Percentiles rank a stretch among this genome's conserved stretches.
phyloP scores from a whole-genome alignment of 2,329 filamentous ascomycete species.

The Tolypocladium pustulatum region DNA sequence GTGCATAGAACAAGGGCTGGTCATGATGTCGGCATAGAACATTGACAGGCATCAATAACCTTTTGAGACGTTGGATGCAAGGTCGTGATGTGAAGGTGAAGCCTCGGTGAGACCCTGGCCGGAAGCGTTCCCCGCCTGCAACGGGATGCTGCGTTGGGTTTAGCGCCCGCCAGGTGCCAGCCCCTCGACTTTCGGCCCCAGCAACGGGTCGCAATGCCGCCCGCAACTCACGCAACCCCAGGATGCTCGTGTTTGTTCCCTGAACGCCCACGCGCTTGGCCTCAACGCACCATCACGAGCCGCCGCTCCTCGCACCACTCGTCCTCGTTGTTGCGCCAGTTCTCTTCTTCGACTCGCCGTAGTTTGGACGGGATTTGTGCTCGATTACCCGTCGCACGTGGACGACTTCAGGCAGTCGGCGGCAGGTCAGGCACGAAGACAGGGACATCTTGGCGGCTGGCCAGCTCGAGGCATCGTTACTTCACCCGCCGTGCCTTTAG shows the following conservation, averaged over 20 bases:
- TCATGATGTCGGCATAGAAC: neutral
- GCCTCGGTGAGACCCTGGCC: neutral
- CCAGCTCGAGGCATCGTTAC: neutral
- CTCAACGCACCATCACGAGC: neutral
- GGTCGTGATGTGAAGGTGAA: neutral
- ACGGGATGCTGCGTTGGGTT: neutral
- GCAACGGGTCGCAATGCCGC: neutral
- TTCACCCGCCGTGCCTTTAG: constrained; percentile 2
- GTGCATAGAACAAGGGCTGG: neutral
- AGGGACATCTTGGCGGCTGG: neutral
- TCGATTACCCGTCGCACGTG: neutral
- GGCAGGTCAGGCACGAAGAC: neutral
- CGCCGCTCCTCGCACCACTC: neutral
- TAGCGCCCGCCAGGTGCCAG: neutral
- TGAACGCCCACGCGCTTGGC: neutral
- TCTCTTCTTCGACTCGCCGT: no score
- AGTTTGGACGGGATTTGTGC: neutral
- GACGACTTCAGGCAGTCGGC: neutral
- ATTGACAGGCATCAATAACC: no score
- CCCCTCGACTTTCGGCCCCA: constrained; percentile 1
- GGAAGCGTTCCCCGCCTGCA: neutral
- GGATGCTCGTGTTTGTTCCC: neutral
- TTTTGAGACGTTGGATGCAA: no score
- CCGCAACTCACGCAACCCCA: neutral
- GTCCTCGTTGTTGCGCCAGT: no score